Evolutionary conservation across 495 filamentous ascomycete genomes (phyloP).

Genomic region (Penicillium malachiteum): DNA sequence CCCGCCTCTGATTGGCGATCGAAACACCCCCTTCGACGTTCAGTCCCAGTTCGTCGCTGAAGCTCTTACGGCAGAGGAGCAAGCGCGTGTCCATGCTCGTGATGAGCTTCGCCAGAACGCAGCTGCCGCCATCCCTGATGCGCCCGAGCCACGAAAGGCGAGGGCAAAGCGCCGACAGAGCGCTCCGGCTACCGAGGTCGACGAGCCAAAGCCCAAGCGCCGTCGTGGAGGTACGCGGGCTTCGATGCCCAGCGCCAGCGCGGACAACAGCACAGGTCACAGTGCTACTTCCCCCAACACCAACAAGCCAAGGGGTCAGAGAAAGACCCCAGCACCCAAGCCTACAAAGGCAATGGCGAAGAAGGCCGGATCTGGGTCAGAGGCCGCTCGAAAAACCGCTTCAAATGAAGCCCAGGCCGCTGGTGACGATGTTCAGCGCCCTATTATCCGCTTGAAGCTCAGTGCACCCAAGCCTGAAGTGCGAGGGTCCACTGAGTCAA

Average conservation of each 20-base stretch:
- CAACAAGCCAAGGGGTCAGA: neutral
- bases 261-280: neutral
- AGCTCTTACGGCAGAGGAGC: conserved; percentile 17
- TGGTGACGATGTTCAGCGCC: neutral
- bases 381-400: neutral
- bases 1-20: conserved; percentile 40
- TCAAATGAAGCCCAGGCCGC: neutral
- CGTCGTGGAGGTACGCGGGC: conserved; percentile 7
- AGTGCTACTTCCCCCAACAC: neutral
- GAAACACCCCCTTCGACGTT: conserved; percentile 31
- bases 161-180: conserved; percentile 10
- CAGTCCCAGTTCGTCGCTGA: conserved; percentile 12
- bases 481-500: neutral
- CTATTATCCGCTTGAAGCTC: neutral
- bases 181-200: neutral
- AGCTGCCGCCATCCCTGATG: neutral
- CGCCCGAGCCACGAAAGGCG: conserved; percentile 12
- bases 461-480: neutral
- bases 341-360: neutral
- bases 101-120: neutral
- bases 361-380: neutral
- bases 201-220: conserved; percentile 10
- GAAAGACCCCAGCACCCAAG: neutral
- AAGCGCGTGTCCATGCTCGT: conserved; percentile 1
- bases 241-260: neutral